Conservation (phyloP, 1,284 basidiomycete species). For the Fomitopsis schrenkii region DNA sequence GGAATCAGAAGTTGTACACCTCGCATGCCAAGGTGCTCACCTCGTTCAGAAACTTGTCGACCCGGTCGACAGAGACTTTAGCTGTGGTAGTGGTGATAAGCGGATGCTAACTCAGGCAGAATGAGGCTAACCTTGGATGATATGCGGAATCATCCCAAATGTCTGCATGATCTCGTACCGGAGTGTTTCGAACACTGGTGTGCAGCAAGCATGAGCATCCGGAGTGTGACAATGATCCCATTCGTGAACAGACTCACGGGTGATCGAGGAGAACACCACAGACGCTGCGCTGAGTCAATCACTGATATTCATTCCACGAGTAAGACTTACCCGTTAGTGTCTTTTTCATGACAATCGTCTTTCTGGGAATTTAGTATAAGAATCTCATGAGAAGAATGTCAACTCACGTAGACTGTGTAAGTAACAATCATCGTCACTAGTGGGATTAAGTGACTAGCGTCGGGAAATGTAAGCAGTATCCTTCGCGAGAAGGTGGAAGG, state of each 20-base stretch:
- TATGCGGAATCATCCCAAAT: constrained; percentile 27
- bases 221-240: not conserved
- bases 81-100: constrained; percentile 20
- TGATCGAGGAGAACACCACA: constrained; percentile 38
- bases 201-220: not conserved
- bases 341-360: constrained; percentile 34
- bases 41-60: constrained; percentile 41
- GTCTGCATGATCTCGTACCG: constrained; percentile 27
- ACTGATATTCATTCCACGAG: not conserved
- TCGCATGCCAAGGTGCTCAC: constrained; percentile 29
- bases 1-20: constrained; percentile 5
- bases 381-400: not conserved
- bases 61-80: constrained; percentile 48
- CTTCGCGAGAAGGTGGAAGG: not conserved
- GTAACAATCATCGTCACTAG: constrained; percentile 64
- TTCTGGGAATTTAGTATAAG: not conserved
- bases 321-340: constrained; percentile 26
- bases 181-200: constrained; percentile 29
- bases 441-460: constrained; percentile 55
- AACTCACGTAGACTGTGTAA: constrained; percentile 51
- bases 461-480: not conserved
- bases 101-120: constrained; percentile 11
- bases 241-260: constrained; percentile 20
- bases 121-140: constrained; percentile 31
- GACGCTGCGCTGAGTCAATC: constrained; percentile 22